phyloP scores from a whole-genome alignment of 345 rosid species.

The Eucalyptus cloeziana region DNA sequence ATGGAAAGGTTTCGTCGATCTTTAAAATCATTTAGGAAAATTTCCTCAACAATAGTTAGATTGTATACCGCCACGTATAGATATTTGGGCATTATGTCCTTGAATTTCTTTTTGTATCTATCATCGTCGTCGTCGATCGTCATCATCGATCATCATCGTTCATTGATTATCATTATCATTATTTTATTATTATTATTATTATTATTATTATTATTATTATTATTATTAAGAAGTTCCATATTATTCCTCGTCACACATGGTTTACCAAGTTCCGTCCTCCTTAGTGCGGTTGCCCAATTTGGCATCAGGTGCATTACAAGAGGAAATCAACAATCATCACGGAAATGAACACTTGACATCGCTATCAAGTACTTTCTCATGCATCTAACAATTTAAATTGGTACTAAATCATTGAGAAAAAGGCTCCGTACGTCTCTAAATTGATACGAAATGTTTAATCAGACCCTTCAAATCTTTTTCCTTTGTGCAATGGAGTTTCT shows the following conservation, averaged over 20 bases:
- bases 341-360: neutral
- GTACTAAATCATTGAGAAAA: neutral
- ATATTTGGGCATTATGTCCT: too few relatives aligned
- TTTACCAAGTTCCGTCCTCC: neutral
- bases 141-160: too few relatives aligned
- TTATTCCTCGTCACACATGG: neutral
- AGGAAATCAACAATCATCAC: neutral
- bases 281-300: neutral
- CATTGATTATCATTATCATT: rapidly evolving
- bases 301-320: neutral
- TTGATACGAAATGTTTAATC: neutral
- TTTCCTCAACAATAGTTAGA: too few relatives aligned
- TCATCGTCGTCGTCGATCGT: too few relatives aligned
- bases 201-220: rapidly evolving
- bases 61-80: too few relatives aligned
- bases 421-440: neutral
- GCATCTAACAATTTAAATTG: neutral
- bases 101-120: too few relatives aligned
- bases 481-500: neutral
- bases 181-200: too few relatives aligned
- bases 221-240: too few relatives aligned
- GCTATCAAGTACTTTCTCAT: neutral
- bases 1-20: too few relatives aligned
- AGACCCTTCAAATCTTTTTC: neutral
- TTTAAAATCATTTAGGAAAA: too few relatives aligned